Evolutionary conservation across 768 basidiomycete species (phyloP), one percentile per base, ranked within the genome.

Genomic region (Tylopilus sp.): DNA sequence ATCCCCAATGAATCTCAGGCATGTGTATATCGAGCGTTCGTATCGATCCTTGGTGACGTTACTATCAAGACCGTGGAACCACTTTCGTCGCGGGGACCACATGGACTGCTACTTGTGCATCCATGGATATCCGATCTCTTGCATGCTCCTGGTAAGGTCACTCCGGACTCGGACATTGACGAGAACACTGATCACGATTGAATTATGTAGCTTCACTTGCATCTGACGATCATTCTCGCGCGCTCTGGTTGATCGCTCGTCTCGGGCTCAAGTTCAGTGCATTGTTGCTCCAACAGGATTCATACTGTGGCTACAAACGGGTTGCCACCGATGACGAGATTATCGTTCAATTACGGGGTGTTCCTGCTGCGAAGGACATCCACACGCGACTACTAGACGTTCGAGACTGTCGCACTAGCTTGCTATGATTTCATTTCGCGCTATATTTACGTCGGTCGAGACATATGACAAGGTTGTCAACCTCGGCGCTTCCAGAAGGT

Each of bases 251-350:
- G 41, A 35, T 59, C 2, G 44, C 28, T 40, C 43, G 36, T 6
- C 35, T 59, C 13, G 49, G 43, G 26, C 47, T 28, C 17, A 41
- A 26, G n/a, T 59, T 59, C 11, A 33, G 6, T 0, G 48, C 52
- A 9, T 5, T 31, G 5, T 12, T 59, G 4, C 39, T 59, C 12
- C 40, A 42, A 8, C 36, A 23, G 6, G 46, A 55, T 3, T 9
- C 46, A 3, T 18, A 55, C 18, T 17, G 38, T 12, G 45, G 26
- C 13, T 53, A 48, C 40, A 45, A 21, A 26, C 51, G 49, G n/a
- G 46, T 58, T 3, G 56, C 49, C 2, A 31, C 52, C 3, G 57
- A 58, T 18, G 10, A 21, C 3, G 46, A 48, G 8, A 51, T 58
- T 15, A 3, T 35, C 17, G 43, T 55, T 25, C 41, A 28, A 28